Conservation (phyloP, 1,284 basidiomycete genomes). For the Ceratobasidium sp. region DNA sequence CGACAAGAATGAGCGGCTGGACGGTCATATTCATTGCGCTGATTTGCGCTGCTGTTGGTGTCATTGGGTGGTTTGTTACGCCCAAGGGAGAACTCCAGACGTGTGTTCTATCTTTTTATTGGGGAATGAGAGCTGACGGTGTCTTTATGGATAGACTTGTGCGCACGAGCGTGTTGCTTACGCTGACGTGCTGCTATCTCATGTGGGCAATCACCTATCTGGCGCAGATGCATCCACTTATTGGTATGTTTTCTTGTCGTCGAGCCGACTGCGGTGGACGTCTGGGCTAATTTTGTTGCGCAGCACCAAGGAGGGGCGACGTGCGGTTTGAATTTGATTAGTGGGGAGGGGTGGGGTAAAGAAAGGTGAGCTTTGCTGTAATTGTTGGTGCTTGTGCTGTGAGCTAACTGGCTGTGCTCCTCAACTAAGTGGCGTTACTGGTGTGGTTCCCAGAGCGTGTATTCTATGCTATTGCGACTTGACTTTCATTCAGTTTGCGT, state of each 20-base stretch:
- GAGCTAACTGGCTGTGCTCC: neutral
- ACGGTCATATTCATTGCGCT: slow-evolving; percentile 69
- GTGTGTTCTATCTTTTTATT: slow-evolving; percentile 62
- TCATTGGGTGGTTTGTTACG: slow-evolving; percentile 71
- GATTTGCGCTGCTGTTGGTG: slow-evolving; percentile 66
- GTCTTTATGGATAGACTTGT: slow-evolving; percentile 68
- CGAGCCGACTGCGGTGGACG: slow-evolving; percentile 23
- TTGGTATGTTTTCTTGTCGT: slow-evolving; percentile 65
- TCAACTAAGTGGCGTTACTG: neutral
- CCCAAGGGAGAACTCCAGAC: slow-evolving; percentile 90
- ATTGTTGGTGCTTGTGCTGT: neutral
- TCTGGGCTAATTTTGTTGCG: neutral
- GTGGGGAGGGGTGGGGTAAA: neutral
- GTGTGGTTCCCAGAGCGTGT: neutral
- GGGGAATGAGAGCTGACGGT: neutral
- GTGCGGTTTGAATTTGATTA: slow-evolving; percentile 51
- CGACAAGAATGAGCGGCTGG: slow-evolving; percentile 54
- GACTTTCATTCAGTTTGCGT: neutral
- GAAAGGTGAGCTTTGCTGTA: neutral
- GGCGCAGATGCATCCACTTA: slow-evolving; percentile 88
- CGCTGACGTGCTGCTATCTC: slow-evolving; percentile 84
- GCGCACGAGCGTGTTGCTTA: slow-evolving; percentile 79
- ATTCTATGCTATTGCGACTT: slow-evolving; percentile 6
- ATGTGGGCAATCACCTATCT: slow-evolving; percentile 96
- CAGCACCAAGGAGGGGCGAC: slow-evolving; percentile 54